These are phyloP conservation scores for Boletus rex-veris DNA, from an alignment of 768 basidiomycete genomes.

Conservation along the genomic window DNA sequence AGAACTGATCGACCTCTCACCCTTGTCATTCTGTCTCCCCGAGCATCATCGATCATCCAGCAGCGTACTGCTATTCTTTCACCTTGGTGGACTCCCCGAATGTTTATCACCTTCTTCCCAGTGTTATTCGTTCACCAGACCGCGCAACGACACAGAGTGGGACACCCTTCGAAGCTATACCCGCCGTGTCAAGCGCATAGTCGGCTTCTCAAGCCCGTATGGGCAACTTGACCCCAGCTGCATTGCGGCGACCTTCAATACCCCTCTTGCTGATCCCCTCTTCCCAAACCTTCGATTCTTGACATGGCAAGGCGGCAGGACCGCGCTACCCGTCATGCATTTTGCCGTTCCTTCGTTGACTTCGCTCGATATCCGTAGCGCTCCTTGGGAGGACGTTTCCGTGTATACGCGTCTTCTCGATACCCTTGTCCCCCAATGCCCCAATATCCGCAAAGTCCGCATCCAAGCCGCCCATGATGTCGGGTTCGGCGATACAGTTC, in stretches of 20 bases:
- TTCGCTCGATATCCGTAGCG: background rate
- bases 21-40: background rate
- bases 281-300: conserved; percentile 6
- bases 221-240: background rate
- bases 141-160: background rate
- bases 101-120: background rate
- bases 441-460: conserved; percentile 3
- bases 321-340: background rate
- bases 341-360: background rate
- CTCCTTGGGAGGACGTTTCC: background rate
- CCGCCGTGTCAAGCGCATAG: background rate
- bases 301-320: conserved; percentile 1
- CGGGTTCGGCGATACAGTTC: background rate
- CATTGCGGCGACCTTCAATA: background rate
- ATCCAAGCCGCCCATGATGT: background rate
- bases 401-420: background rate
- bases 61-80: background rate
- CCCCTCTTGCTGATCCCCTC: background rate
- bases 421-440: background rate
- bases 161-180: conserved; percentile 1
- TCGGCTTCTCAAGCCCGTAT: background rate
- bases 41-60: background rate
- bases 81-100: background rate
- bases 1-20: background rate
- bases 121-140: background rate